Percentiles rank a stretch among this genome's conserved stretches.
phyloP scores from a whole-genome alignment of 192 early-diverging fungal species.

The Mortierella antarctica region DNA sequence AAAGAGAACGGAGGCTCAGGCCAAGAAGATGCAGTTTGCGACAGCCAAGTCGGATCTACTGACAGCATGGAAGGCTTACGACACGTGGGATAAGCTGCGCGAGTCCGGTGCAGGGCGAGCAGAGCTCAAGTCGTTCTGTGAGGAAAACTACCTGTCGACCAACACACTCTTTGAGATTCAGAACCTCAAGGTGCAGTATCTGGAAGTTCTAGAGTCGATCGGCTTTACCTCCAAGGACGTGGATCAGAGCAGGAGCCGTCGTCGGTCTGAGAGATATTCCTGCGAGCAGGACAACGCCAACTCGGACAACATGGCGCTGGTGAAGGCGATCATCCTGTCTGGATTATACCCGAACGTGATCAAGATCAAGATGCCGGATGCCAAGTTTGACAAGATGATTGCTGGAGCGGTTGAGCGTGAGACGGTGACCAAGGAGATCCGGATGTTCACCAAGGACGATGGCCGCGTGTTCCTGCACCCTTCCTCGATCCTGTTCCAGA shows the following conservation, averaged over 20 bases:
- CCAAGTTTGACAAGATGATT: conserved; percentile 79
- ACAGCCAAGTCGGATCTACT: conserved; percentile 53
- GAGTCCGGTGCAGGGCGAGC: conserved; percentile 24
- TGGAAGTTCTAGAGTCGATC: conserved; percentile 66
- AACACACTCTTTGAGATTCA: conserved; percentile 71
- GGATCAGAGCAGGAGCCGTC: conserved; percentile 4
- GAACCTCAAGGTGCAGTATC: conserved; percentile 66
- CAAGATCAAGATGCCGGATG: conserved; percentile 74
- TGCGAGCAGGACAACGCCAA: conserved; percentile 60
- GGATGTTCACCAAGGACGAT: conserved; percentile 73
- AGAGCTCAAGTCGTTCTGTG: conserved; percentile 47
- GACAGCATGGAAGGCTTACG: conserved; percentile 58
- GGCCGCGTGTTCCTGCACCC: conserved; percentile 89
- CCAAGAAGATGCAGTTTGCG: conserved; percentile 52
- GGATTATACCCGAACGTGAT: conserved; percentile 87
- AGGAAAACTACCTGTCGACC: conserved; percentile 73
- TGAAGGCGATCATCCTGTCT: conserved; percentile 80
- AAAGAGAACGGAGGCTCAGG: conserved; percentile 43
- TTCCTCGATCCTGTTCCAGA: conserved; percentile 76
- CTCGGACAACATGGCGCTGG: conserved; percentile 64
- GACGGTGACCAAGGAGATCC: conserved; percentile 77
- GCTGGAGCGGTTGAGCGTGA: conserved; percentile 77
- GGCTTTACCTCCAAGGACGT: conserved; percentile 62
- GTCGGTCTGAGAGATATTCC: conserved; percentile 20
- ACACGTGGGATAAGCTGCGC: conserved; percentile 54